Base-by-base conservation (phyloP, 139 green algal species). In the Pedinophyceae sp. region DNA sequence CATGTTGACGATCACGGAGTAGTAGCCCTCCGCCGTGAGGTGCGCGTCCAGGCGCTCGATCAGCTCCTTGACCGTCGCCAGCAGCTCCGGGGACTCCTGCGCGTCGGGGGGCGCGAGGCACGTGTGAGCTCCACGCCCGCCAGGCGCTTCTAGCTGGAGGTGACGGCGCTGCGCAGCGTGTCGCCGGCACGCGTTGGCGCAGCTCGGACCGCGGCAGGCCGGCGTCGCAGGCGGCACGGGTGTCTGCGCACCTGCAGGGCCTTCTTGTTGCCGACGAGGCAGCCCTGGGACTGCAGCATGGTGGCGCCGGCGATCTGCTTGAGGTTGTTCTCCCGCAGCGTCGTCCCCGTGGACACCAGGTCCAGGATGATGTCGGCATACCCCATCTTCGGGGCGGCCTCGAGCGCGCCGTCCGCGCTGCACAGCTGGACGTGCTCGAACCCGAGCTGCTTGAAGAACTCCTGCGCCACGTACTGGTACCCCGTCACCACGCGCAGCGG, bases 261-360 rank as follows among this genome's bases (percentile, higher is more conserved):
- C 6, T 64, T 56, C 27, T 71, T 65, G 70, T 80, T 88, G 48
- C 77, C 89, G 22, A 97, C 83, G 30, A 97, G 69, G 19, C 81
- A 68, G 6, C 82, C 85, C 70, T 95, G 57, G 60, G 69, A 84
- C 25, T 89, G 58, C 28, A 96, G 53, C 41, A 96, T 83, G 20
- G 39, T 66, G 27, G 76, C 88, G 46, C 85, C 85, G 45, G 69
- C 51, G 47, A 93, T 73, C 68, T 94, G 68, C 62, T 86, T 88
- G 48, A 98, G 70, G 71, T 97, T 97, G 77, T 98, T 98, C 67
- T 98, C 90, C 40, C 88, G 77, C 53, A 98, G 70, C 2, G 90
- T 98, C 0, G 93, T 85, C 15, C 90, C 88, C 22, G 79, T 88
- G 64, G 67, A 84, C 40, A 94, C 82, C 38, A 97, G 79, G 65